Evolutionary conservation across 208 protist genomes (phyloP).

Genomic region (Leishmania tropica): DNA sequence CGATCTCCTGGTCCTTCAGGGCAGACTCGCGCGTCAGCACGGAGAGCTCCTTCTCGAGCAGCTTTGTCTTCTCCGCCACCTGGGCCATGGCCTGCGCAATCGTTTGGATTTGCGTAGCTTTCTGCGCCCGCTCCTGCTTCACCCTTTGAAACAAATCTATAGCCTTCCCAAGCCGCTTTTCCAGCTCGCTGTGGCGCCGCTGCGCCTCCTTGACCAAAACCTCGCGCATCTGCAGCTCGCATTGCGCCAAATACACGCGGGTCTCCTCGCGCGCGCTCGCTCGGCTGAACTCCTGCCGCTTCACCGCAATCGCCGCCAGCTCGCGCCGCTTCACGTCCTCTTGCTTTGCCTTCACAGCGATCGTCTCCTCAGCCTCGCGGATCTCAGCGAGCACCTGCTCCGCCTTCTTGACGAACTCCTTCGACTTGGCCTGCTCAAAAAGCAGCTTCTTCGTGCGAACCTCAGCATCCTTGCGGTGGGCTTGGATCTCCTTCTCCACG

Average conservation of each 20-base stretch:
- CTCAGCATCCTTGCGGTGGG: slow-evolving; percentile 71
- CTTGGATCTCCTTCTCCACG: slow-evolving; percentile 62
- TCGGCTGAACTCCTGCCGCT: slow-evolving; percentile 87
- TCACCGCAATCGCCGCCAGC: slow-evolving; percentile 60
- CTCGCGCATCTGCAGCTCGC: slow-evolving; percentile 89
- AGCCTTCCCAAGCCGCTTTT: slow-evolving; percentile 73
- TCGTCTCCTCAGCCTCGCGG: slow-evolving; percentile 69
- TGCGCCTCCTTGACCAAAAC: slow-evolving; percentile 58
- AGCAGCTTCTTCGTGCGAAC: slow-evolving; percentile 84
- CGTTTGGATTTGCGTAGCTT: slow-evolving; percentile 93
- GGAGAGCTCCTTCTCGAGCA: slow-evolving; percentile 94
- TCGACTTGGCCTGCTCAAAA: slow-evolving; percentile 83
- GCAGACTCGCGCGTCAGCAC: slow-evolving; percentile 88
- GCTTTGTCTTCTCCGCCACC: slow-evolving; percentile 96
- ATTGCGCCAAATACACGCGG: slow-evolving; percentile 76
- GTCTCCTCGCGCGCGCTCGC: slow-evolving; percentile 83
- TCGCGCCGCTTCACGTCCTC: slow-evolving; percentile 80
- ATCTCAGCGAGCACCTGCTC: slow-evolving; percentile 64
- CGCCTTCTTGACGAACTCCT: slow-evolving; percentile 65
- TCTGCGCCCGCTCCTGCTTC: slow-evolving; percentile 93
- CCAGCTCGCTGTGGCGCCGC: slow-evolving; percentile 71
- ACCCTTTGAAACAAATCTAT: slow-evolving; percentile 89
- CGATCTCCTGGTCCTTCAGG: slow-evolving; percentile 89
- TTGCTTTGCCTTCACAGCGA: slow-evolving; percentile 58
- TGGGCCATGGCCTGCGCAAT: slow-evolving; percentile 93